Evolutionary conservation across 1,284 basidiomycete genomes (phyloP), one percentile per base, ranked within the genome.

Genomic region (Marasmius sp.): DNA sequence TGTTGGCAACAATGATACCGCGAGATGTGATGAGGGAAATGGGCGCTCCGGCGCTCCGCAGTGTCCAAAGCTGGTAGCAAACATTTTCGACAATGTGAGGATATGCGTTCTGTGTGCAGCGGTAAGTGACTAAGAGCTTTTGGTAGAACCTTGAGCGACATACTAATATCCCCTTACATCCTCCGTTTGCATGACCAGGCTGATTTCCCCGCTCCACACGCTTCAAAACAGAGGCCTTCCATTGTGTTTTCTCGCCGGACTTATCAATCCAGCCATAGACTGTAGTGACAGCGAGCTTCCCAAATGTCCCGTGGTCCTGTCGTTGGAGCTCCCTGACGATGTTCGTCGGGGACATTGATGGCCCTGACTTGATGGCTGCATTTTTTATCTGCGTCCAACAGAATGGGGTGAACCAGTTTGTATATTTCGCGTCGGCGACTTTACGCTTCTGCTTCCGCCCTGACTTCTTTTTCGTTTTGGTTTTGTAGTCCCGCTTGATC

Each of bases 1-100:
- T 72, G 6, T 58, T 65, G 22, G 69, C 72, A 1, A 72, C 43
- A 39, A 74, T 72, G 41, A 74, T 61, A 8, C 59, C 73, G 3
- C 66, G 67, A 11, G 63, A 65, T 27, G 68, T 66, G 14, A 75
- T 48, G 12, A 75, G 20, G 1, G 64, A 66, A 1, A 74, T 38
- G 9, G 63, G 51, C 33, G 62, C 62, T 8, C 66, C 60, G 1
- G 51, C 43, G 6, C 61, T 57, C 3, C 68, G 67, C 3, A 74
- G 50, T 11, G 22, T n/a, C 11, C 12, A 45, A 0, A 74, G 66
- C 9, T 59, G 59, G 20, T 20, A 47, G 22, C 63, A 68, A 37
- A 73, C 69, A 9, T 45, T 39, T 3, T 68, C 51, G 1, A 65
- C 61, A 49, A 70, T 18, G 14, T 71, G 61, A 4, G 71, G 73